Evolutionary conservation across 768 basidiomycete genomes (phyloP).

Genomic region (Hydnum rufescens): DNA sequence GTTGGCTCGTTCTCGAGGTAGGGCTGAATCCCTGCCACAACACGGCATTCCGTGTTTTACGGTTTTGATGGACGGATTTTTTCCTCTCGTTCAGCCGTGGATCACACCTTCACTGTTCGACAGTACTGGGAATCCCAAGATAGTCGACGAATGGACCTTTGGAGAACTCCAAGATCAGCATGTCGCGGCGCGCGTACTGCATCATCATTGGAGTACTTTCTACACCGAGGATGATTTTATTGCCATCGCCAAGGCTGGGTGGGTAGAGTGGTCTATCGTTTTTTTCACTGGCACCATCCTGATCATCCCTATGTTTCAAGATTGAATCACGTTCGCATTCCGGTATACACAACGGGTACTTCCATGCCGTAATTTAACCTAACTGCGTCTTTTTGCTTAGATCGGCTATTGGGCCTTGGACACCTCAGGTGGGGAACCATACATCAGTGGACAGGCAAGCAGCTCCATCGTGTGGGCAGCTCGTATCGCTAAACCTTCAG

Average conservation of each 20-base stretch:
- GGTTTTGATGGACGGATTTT: too few relatives aligned
- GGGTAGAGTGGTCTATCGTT: not conserved
- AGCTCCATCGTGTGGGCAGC: too few relatives aligned
- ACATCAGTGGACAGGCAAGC: constrained; percentile 20
- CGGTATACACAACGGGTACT: constrained; percentile 10
- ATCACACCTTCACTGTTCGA: constrained; percentile 7
- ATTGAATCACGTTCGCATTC: constrained; percentile 1
- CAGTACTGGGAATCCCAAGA: constrained; percentile 12
- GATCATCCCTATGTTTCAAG: constrained; percentile 3
- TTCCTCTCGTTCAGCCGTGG: constrained; percentile 6
- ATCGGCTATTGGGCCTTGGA: constrained; percentile 84
- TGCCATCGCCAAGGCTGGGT: constrained; percentile 1
- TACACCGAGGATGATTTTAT: constrained; percentile 56
- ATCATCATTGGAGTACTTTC: constrained; percentile 54
- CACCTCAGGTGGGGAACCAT: constrained; percentile 57
- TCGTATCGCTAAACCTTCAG: not conserved
- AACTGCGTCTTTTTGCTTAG: not conserved
- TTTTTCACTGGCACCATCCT: not conserved
- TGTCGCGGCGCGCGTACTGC: not conserved
- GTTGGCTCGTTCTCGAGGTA: constrained; percentile 2
- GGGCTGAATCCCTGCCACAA: not conserved
- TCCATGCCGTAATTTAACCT: not conserved
- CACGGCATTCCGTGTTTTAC: too few relatives aligned
- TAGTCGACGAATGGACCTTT: constrained; percentile 9
- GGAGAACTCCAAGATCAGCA: not conserved